phyloP scores from a whole-genome alignment of 164 flowering plant species.

The Saururus chinensis region DNA sequence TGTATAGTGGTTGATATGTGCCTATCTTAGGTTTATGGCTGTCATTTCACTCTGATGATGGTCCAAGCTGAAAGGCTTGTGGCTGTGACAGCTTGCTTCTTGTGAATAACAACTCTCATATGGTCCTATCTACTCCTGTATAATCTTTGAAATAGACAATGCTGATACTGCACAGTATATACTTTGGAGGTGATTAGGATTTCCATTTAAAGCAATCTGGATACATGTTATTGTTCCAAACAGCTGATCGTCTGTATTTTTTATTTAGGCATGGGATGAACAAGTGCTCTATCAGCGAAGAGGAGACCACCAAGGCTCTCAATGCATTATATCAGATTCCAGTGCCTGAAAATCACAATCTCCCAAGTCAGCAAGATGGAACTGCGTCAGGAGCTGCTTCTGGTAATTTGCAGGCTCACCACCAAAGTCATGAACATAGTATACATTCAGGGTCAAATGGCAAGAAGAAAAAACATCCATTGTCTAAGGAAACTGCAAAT shows the following conservation, averaged over 20 bases:
- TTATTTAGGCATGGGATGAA: constrained; percentile 80
- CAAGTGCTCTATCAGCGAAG: constrained; percentile 59
- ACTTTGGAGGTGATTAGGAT: neutral
- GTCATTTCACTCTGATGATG: neutral
- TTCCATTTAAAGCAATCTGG: neutral
- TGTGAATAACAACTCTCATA: too few species aligned
- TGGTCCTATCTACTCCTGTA: neutral
- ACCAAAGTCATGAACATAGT: constrained; percentile 16
- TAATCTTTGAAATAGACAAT: neutral
- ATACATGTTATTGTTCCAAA: neutral
- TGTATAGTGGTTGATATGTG: neutral
- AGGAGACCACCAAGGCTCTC: constrained; percentile 68
- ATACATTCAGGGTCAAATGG: constrained; percentile 13
- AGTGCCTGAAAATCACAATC: constrained; percentile 25
- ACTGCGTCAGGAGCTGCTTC: neutral
- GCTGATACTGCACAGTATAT: neutral
- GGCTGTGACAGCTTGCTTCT: neutral
- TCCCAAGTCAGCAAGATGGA: constrained; percentile 19
- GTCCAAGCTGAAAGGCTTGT: neutral
- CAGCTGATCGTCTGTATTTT: constrained; percentile 7
- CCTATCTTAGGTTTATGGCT: neutral
- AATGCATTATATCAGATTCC: constrained; percentile 35
- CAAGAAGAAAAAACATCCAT: constrained; percentile 37
- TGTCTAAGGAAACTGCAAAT: constrained; percentile 26
- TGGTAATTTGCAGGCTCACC: constrained; percentile 16